phyloP scores from a whole-genome alignment of 2,329 filamentous ascomycete genomes.

The Beauveria pseudobassiana region DNA sequence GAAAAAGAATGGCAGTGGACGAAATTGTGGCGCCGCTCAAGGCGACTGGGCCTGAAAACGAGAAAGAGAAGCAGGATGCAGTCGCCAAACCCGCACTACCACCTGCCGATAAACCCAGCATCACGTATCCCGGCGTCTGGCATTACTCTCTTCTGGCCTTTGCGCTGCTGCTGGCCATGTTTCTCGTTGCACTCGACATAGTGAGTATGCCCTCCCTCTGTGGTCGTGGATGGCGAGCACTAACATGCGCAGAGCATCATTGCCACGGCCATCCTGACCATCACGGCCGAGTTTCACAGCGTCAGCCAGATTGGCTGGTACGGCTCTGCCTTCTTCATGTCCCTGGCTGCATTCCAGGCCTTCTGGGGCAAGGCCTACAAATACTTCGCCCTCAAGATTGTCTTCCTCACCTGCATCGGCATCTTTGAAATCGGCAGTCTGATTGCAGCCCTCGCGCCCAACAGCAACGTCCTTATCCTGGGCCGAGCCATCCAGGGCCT shows the following conservation, averaged over 20 bases:
- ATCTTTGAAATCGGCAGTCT: constrained; percentile 44
- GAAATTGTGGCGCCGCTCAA: no score
- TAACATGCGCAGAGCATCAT: constrained; percentile 33
- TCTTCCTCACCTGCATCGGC: constrained; percentile 33
- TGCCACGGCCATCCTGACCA: constrained; percentile 40
- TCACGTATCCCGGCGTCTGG: no score
- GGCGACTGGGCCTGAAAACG: no score
- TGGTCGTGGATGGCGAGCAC: no score
- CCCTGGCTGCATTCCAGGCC: constrained; percentile 29
- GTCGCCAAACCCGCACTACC: no score
- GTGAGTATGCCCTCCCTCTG: no score
- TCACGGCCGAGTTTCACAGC: constrained; percentile 36
- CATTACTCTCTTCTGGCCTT: no score
- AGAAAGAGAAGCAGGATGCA: no score
- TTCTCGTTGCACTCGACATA: no score
- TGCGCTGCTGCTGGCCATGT: no score
- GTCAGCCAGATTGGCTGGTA: constrained; percentile 46
- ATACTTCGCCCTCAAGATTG: constrained; percentile 39
- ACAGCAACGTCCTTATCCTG: constrained; percentile 10
- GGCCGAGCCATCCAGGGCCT: constrained; percentile 38
- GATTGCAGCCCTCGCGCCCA: constrained; percentile 29
- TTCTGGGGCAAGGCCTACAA: constrained; percentile 34
- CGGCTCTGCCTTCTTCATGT: constrained; percentile 38
- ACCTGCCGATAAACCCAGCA: no score
- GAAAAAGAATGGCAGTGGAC: no score